A percentile compares a stretch with the other conserved stretches of the same genome.
Conservation (phyloP, 345 rosid genomes). For the Eucalyptus decipiens region DNA sequence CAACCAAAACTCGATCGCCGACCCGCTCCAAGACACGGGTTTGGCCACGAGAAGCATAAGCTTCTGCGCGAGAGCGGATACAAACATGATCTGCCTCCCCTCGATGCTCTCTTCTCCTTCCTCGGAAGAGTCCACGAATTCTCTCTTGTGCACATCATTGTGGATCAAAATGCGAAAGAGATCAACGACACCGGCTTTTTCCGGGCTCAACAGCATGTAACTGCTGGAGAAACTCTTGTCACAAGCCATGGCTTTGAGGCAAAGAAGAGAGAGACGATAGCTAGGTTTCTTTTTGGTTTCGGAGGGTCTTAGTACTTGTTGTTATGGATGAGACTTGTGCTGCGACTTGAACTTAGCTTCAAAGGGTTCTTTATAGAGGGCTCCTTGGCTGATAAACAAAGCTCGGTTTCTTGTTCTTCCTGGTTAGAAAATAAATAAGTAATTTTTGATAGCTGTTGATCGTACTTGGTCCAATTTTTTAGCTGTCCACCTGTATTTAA, state of each 20-base stretch:
- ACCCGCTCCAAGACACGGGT: constrained; percentile 31
- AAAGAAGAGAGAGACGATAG: not conserved
- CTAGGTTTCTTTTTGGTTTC: not conserved
- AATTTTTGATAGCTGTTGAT: not conserved
- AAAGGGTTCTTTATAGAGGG: not conserved
- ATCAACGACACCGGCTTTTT: constrained; percentile 26
- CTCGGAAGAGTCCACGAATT: constrained; percentile 29
- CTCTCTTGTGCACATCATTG: constrained; percentile 16
- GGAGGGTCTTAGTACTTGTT: not conserved
- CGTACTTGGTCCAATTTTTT: not conserved
- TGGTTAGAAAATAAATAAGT: not conserved
- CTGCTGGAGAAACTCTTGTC: constrained; percentile 20
- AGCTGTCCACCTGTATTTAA: not conserved
- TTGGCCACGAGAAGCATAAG: constrained; percentile 15
- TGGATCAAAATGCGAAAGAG: constrained; percentile 30
- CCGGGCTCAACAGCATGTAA: constrained; percentile 41
- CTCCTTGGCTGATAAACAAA: not conserved
- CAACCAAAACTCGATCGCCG: constrained; percentile 18
- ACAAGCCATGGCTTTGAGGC: not conserved
- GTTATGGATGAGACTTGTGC: not conserved
- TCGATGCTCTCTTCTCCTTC: constrained; percentile 17
- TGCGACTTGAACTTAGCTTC: not conserved
- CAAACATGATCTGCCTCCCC: constrained; percentile 41
- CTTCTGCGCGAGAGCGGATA: constrained; percentile 36
- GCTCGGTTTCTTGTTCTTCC: not conserved